Evolutionary conservation across 306 rosid genomes (phyloP), one percentile per base, ranked within the genome.

Genomic region (Malus orientalis): DNA sequence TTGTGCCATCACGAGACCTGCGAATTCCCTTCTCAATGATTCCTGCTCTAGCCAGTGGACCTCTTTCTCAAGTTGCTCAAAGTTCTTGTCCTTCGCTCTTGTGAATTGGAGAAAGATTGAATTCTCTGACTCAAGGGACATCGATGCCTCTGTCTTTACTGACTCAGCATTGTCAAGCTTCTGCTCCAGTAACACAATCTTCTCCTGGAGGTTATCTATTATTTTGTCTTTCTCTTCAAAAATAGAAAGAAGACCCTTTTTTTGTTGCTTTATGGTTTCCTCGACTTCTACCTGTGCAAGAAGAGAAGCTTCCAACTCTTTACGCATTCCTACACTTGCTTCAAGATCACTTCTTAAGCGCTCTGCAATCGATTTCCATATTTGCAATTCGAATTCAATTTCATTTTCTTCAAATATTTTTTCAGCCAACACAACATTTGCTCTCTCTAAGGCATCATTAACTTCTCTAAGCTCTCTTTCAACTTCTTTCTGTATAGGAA

Each of bases 231-330:
- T 84, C 78, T 81, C 86, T 82, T 86, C 87, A 62, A 85, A 62
- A 80, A 79, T 78, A 53, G 9, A 16, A 29, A 71, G 62, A 74
- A 90, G 82, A 68, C 69, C 71, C 23, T 76, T 76, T 69, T 81
- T 90, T 80, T 88, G 91, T 78, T 83, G 85, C 90, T 88, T 85
- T 66, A 82, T 71, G 77, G 81, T 79, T 82, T 89, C 97, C 36
- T 85, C 90, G 68, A 76, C 74, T 61, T 79, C 90, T 53, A 92
- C 83, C 83, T 95, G 89, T 67, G 84, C 85, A 63, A 92, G 87
- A 79, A 92, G 93, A 47, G 96, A 92, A 80, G 88, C 79, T 86
- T 95, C 99, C 27, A 95, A 78, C 78, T 88, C 90, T 76, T 77
- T 90, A 53, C 92, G 88, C 69, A 71, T 23, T 33, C 11, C 78